phyloP scores from a whole-genome alignment of 1,139 yeast species.

The Saccharomycopsis crataegensis region DNA sequence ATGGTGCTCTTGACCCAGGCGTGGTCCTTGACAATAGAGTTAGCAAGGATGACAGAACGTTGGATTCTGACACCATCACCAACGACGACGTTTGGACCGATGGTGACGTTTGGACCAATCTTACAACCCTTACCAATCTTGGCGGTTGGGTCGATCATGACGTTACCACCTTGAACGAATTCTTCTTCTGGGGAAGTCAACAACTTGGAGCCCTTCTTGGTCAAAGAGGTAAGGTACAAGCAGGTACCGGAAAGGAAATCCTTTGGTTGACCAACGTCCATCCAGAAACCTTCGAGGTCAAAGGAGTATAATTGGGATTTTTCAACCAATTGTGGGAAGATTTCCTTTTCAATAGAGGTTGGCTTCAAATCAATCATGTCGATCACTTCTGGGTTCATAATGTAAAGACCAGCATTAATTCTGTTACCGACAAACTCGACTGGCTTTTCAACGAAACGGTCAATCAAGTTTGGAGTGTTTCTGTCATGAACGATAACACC shows the following conservation, averaged over 20 bases:
- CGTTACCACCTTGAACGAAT: conserved; percentile 87
- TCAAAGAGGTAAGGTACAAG: conserved; percentile 78
- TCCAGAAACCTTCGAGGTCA: conserved; percentile 99
- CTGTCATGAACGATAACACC: conserved; percentile 98
- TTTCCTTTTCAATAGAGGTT: conserved; percentile 98
- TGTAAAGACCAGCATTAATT: conserved; percentile 95
- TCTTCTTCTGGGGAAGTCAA: conserved; percentile 57
- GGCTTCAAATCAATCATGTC: conserved; percentile 97
- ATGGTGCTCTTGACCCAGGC: conserved; percentile 97
- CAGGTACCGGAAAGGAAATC: conserved; percentile 97
- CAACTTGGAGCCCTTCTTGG: conserved; percentile 69
- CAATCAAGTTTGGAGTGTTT: conserved; percentile 87
- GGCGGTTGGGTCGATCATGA: conserved; percentile 90
- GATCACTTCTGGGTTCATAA: conserved; percentile 93
- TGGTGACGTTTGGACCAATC: conserved; percentile 96
- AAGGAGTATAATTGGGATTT: conserved; percentile 85
- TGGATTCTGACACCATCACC: conserved; percentile 99
- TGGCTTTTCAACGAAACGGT: conserved; percentile 98
- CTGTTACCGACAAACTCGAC: conserved; percentile 98
- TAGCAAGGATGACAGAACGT: conserved; percentile 86
- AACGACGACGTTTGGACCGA: conserved; percentile 93
- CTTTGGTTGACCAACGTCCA: conserved; percentile 99
- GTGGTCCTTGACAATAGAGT: conserved; percentile 91
- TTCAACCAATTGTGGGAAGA: conserved; percentile 94
- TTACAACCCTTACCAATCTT: conserved; percentile 87